Evolutionary conservation across 2,329 filamentous ascomycete species (phyloP), one percentile per base, ranked within the genome.

Genomic region (Aurifilum marmelostoma): DNA sequence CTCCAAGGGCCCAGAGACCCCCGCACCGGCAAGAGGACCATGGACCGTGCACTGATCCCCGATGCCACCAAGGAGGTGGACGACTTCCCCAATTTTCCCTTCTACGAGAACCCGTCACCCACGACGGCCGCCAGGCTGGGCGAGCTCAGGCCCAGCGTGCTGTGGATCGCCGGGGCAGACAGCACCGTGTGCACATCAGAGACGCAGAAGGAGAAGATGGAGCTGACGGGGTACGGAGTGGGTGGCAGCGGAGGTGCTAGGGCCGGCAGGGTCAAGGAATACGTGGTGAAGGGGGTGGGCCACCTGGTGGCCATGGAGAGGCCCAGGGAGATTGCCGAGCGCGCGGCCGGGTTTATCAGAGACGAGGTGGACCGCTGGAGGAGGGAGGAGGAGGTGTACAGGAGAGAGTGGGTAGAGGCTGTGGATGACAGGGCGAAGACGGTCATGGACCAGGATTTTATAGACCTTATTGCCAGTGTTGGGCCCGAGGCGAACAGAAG

Each of bases 231-330:
- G 1, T 79, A 80, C 0, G 91, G 88, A 0, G 79, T 86, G 0
- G 90, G 91, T 8, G 92, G 92, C 1, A 91, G 88, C 73, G 87
- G 93, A 24, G 87, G 91, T 62, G 82, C 77, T 4, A 78, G 80
- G n/a, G 85, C 85, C 16, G 92, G 91, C 0, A 83, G 88, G 60
- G 94, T 97, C 2, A 84, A 83, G 67, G 84, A 89, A 72, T 85
- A 92, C 6, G 82, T 88, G 21, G 79, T 96, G 9, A 80, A 90
- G 37, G 85, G 85, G 0, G 83, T 85, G 7, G 93, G 94, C 0
- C 95, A 98, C 78, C 79, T 97, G 56, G 87, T 97, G 37, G 91
- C 94, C 0, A 92, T 97, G 87, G 94, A 97, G 79, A 86, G 87
- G 52, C 91, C 92, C 0, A 81, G 75, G 2, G 83, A 87, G 74